Evolutionary conservation across 768 basidiomycete genomes (phyloP).

Genomic region (Leccinellum luteum): DNA sequence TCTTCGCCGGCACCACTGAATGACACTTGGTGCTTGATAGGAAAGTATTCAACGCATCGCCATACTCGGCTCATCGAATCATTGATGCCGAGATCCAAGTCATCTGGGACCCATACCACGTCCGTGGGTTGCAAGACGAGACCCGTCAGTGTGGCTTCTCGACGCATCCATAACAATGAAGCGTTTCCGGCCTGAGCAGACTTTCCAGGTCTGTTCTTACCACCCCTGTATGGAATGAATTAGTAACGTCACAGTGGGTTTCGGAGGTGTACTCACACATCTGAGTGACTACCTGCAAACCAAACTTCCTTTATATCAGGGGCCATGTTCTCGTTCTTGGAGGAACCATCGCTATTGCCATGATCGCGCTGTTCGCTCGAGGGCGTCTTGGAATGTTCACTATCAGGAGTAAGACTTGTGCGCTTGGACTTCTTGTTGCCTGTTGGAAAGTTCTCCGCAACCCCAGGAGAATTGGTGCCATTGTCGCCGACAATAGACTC

Average conservation of each 20-base stretch:
- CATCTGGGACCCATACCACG: constrained; percentile 28
- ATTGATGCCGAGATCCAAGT: constrained; percentile 21
- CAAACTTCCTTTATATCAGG: constrained; percentile 60
- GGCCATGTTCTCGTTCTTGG: neutral
- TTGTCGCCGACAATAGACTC: neutral
- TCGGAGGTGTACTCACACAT: constrained; percentile 23
- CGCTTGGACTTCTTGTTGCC: neutral
- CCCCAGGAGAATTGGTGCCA: neutral
- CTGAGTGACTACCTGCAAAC: constrained; percentile 52
- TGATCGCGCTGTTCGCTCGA: neutral
- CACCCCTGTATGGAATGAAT: constrained; percentile 16
- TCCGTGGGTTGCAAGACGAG: constrained; percentile 27
- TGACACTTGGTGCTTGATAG: constrained; percentile 23
- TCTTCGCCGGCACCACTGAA: constrained; percentile 18
- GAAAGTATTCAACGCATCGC: constrained; percentile 19
- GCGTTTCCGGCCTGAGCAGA: constrained; percentile 24
- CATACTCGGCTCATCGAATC: constrained; percentile 20
- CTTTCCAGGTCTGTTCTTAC: constrained; percentile 21
- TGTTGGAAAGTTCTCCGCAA: neutral
- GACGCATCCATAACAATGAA: constrained; percentile 34
- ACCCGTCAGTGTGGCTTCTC: constrained; percentile 27
- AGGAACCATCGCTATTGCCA: neutral
- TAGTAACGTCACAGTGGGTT: neutral
- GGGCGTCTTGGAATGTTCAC: neutral
- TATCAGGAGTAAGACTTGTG: neutral